A percentile compares a stretch with the other conserved stretches of the same genome.
Conservation (phyloP, 257 asterid genomes). For the Leptodermis oblonga region DNA sequence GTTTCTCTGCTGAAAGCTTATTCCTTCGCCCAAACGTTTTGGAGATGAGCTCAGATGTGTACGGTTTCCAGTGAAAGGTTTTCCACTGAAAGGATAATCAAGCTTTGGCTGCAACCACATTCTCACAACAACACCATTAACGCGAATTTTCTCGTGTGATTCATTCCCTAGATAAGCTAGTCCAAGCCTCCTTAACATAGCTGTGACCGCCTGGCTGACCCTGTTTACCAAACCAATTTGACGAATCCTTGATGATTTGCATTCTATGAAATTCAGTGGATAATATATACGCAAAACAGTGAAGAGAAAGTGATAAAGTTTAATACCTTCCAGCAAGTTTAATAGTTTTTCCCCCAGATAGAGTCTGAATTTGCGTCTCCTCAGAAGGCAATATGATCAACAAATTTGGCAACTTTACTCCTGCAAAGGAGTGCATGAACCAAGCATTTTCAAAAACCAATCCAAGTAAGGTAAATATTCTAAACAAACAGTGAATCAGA, state of each 20-base stretch:
- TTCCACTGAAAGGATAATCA: slow-evolving; percentile 45
- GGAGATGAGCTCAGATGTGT: slow-evolving; percentile 37
- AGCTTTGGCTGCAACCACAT: slow-evolving; percentile 90
- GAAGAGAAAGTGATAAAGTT: neutral
- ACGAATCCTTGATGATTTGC: slow-evolving; percentile 2
- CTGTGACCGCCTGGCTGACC: slow-evolving; percentile 71
- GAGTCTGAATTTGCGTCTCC: slow-evolving; percentile 55
- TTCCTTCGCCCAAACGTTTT: slow-evolving; percentile 58
- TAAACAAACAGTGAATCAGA: slow-evolving; percentile 8
- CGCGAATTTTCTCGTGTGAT: slow-evolving; percentile 78
- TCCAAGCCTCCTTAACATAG: slow-evolving; percentile 80
- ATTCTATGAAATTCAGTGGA: neutral
- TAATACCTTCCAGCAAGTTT: slow-evolving; percentile 71
- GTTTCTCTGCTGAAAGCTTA: slow-evolving; percentile 64
- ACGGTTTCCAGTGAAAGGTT: slow-evolving; percentile 40
- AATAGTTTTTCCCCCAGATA: slow-evolving; percentile 59
- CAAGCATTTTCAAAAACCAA: neutral
- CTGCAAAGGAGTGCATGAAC: slow-evolving; percentile 32
- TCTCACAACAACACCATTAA: slow-evolving; percentile 63
- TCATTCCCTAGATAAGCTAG: slow-evolving; percentile 72
- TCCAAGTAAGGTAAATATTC: neutral
- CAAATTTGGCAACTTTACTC: slow-evolving; percentile 80
- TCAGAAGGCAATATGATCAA: slow-evolving; percentile 61
- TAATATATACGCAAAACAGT: neutral
- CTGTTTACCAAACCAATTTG: slow-evolving; percentile 48